Conservation (phyloP, 2,329 filamentous ascomycete species). For the Talaromyces sp. region DNA sequence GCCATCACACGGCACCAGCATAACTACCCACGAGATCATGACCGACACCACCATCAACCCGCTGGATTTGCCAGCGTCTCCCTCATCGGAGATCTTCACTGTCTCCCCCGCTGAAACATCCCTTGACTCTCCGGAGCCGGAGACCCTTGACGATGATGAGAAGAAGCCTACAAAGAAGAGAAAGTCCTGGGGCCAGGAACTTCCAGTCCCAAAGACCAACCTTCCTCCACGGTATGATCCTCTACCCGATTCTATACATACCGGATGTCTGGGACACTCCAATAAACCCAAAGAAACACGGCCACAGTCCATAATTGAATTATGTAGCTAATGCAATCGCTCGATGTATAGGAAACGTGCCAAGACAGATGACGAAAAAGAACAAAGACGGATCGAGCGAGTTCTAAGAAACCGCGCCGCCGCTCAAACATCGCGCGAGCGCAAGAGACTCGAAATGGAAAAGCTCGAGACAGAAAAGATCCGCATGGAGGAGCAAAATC, state of each 20-base stretch:
- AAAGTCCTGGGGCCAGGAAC: slow-evolving; percentile 97
- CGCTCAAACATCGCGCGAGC: slow-evolving; percentile 93
- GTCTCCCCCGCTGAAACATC: slow-evolving; percentile 47
- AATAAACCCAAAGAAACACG: too few relatives aligned
- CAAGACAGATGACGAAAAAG: slow-evolving; percentile 98
- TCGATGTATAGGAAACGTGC: slow-evolving; percentile 88
- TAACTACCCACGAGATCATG: slow-evolving; percentile 26
- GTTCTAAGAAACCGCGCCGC: slow-evolving; percentile 95
- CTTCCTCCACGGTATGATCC: slow-evolving; percentile 76
- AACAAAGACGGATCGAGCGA: slow-evolving; percentile 94
- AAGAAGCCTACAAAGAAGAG: slow-evolving; percentile 88
- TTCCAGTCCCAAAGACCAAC: slow-evolving; percentile 95
- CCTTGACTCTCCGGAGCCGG: slow-evolving; percentile 31
- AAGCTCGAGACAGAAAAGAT: slow-evolving; percentile 70
- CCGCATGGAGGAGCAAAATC: slow-evolving; percentile 70
- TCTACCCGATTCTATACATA: not conserved
- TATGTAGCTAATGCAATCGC: too few relatives aligned
- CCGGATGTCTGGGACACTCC: not conserved
- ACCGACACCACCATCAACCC: slow-evolving; percentile 35
- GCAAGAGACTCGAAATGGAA: slow-evolving; percentile 88
- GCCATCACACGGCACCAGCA: slow-evolving; percentile 23
- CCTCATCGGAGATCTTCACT: slow-evolving; percentile 40
- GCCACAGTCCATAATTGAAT: too few relatives aligned
- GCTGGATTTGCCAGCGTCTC: slow-evolving; percentile 34
- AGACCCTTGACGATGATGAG: slow-evolving; percentile 39